Base-by-base conservation (phyloP, 2,329 filamentous ascomycete genomes). In the Fusarium drepaniforme region DNA sequence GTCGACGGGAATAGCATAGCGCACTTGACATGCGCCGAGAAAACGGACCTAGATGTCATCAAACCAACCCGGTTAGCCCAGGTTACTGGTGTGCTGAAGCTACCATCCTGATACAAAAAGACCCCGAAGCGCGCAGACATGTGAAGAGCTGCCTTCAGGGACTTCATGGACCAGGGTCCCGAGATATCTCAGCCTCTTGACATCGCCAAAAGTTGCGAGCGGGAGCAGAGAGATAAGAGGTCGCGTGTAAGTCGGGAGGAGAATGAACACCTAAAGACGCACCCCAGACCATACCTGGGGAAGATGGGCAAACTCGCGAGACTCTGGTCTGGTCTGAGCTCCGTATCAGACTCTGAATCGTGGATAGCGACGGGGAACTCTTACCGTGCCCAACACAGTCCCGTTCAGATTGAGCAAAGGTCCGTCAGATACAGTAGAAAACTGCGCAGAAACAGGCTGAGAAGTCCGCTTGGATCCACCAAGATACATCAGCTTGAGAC, bases 1-100 rank as follows among this genome's bases (percentile, higher is more conserved):
- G 66, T 73, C 66, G 71, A 71, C 38, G 40, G 40, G 57, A 58
- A 66, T 67, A 70, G 40, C 30, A 66, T 67, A 70, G 40, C 23
- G 42, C 28, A 56, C 42, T 64, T 49, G 42, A 42, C 51, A 66
- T 71, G 60, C 64, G 60, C 56, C 63, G 56, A 69, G 63, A 62
- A 66, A 58, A 57, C 28, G 56, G 38, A 53, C 30, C 28, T 49
- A 64, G 71, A 37, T 30, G 37, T 30, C 64, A 40, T 56, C 57
- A 63, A 71, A 57, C 56, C 38, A 69, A 68, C 59, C 65, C 68
- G 25, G 56, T 37, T 56, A 38, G 53, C 23, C 23, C 18, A 53
- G 66, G 21, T 35, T 67, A 56, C 37, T 58, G 46, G 38, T 58
- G 44, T 64, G 58, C 61, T 61, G 56, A 44, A 66, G 56, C 49